These are phyloP conservation scores for Amoebophrya sp. DNA, from an alignment of 169 alveolate genomes.

Conservation along the genomic window DNA sequence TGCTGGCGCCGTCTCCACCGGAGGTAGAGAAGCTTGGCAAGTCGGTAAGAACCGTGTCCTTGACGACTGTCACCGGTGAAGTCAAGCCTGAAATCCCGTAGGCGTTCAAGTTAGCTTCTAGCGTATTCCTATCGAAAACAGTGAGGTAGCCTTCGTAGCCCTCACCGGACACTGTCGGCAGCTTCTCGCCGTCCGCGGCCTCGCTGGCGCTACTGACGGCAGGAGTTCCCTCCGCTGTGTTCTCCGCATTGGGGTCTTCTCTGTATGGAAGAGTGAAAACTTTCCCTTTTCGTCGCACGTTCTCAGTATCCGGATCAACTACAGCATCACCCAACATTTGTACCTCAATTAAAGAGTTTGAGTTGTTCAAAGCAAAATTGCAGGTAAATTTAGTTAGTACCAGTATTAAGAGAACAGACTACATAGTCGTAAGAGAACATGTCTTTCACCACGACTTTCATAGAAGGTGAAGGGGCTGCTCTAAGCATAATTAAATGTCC, in stretches of 20 bases:
- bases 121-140: not conserved
- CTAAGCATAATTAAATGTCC: too few relatives aligned
- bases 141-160: not conserved
- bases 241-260: not conserved
- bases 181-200: not conserved
- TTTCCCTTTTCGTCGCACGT: not conserved
- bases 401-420: too few relatives aligned
- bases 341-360: too few relatives aligned
- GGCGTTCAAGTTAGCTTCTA: not conserved
- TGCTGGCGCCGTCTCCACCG: not conserved
- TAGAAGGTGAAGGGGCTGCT: too few relatives aligned
- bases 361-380: too few relatives aligned
- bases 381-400: too few relatives aligned
- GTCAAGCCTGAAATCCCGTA: not conserved
- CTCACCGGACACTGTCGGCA: not conserved
- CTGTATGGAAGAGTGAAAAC: not conserved
- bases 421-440: too few relatives aligned
- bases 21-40: too few relatives aligned
- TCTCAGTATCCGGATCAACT: not conserved
- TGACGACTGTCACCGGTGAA: not conserved
- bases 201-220: too few relatives aligned
- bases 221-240: too few relatives aligned
- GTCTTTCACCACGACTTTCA: too few relatives aligned
- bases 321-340: not conserved
- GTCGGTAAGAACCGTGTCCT: not conserved